Evolutionary conservation across 352 stramenopile species (phyloP), one percentile per base, ranked within the genome.

Genomic region (Globisporangium takayamanum): DNA sequence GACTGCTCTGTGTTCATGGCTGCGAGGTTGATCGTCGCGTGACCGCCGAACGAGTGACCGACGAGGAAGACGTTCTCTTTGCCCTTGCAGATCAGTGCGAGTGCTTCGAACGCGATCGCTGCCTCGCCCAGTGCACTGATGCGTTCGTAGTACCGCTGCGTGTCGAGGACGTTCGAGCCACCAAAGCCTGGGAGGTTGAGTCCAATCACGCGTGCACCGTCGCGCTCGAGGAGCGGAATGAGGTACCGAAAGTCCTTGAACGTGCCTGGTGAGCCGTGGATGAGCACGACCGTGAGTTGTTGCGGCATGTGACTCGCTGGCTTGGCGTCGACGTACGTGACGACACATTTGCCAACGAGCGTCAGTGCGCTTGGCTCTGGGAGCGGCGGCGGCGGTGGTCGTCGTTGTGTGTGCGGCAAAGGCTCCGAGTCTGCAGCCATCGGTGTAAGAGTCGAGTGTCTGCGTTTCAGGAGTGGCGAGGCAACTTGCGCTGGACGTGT

Each of bases 161-260:
- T 61, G 42, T 82, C 75, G 36, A 83, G 54, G 8, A 70, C 63
- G 2, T 66, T 59, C 2, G 68, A 81, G 26, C 72, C 67, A 7
- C 71, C 81, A 36, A 84, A 88, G 1, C 81, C 81, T 0, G 81
- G 77, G 28, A 88, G 56, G 33, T 89, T 87, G 52, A 91, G 53
- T 16, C 66, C 77, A 7, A 91, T 41, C 11, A 91, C 71, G 4
- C 80, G 78, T n/a, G 75, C 68, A 5, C 37, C 14, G 8, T 20
- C 42, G 8, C 70, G 25, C 51, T 73, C 61, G 18, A 89, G 66
- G 20, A 74, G 56, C 18, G 78, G 78, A 30, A 88, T 76, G 36
- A 91, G 56, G 62, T 89, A 72, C 3, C 76, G 77, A 45, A 84
- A 91, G 61, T 89, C 78, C 8, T 57, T 47, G 63, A 82, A 87